Evolutionary conservation across 768 basidiomycete species (phyloP).

Genomic region (Collybiopsis luxurians): DNA sequence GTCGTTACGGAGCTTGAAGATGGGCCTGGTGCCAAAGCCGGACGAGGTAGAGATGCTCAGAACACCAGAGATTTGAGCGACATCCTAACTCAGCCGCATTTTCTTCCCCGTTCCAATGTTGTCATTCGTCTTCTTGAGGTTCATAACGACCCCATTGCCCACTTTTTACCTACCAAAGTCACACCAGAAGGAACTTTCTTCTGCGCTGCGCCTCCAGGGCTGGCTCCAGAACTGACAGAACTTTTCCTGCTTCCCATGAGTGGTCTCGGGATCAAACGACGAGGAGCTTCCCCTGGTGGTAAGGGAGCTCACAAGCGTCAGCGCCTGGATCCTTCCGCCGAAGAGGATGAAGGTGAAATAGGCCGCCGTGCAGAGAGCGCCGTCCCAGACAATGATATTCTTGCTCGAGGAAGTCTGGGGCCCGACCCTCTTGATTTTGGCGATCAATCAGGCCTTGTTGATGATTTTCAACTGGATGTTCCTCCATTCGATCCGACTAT

Average conservation of each 20-base stretch:
- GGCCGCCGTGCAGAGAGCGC: slow-evolving; percentile 65
- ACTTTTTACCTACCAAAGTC: slow-evolving; percentile 83
- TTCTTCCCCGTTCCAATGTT: slow-evolving; percentile 79
- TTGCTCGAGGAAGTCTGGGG: slow-evolving; percentile 53
- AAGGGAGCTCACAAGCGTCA: slow-evolving; percentile 59
- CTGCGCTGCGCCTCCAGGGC: slow-evolving; percentile 80
- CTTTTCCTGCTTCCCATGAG: slow-evolving; percentile 80
- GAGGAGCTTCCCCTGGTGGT: slow-evolving; percentile 56
- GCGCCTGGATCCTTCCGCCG: slow-evolving; percentile 47
- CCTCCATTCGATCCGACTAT: slow-evolving; percentile 45
- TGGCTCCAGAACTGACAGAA: slow-evolving; percentile 77
- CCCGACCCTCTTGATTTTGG: slow-evolving; percentile 63
- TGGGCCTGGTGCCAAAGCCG: slow-evolving; percentile 54
- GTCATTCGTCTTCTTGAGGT: slow-evolving; percentile 87
- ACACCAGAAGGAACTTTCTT: slow-evolving; percentile 73
- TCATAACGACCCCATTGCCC: slow-evolving; percentile 75
- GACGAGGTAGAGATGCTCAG: slow-evolving; percentile 49
- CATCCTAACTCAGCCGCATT: slow-evolving; percentile 79
- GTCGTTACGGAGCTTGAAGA: slow-evolving; percentile 81
- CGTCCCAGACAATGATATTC: slow-evolving; percentile 54
- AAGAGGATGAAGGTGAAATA: slow-evolving; percentile 69
- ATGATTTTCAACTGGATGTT: slow-evolving; percentile 74
- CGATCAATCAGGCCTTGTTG: slow-evolving; percentile 50
- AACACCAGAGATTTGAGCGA: slow-evolving; percentile 57
- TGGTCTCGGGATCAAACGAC: slow-evolving; percentile 52